These are phyloP conservation scores for Podila minutissima DNA, from an alignment of 192 early-diverging fungal genomes.

Conservation along the genomic window DNA sequence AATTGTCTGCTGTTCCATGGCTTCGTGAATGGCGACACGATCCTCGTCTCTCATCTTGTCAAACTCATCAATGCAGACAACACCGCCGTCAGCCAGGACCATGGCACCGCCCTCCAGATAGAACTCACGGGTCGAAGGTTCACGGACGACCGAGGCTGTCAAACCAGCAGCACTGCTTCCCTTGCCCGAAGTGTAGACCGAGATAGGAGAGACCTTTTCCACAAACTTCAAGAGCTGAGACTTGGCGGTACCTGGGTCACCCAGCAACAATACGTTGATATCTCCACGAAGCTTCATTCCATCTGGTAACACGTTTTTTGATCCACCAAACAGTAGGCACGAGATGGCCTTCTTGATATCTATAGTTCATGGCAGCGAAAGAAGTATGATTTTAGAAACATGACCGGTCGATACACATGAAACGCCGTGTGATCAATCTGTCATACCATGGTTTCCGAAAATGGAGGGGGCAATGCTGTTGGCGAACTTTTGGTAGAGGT, in stretches of 20 bases:
- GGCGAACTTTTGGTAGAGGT: conserved; percentile 92
- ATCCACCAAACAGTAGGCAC: conserved; percentile 96
- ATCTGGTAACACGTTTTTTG: conserved; percentile 95
- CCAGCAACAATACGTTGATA: conserved; percentile 96
- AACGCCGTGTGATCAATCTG: background rate
- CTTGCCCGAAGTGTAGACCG: conserved; percentile 99
- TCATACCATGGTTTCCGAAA: conserved; percentile 86
- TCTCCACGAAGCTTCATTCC: conserved; percentile 97
- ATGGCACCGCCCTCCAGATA: conserved; percentile 98
- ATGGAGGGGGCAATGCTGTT: conserved; percentile 97
- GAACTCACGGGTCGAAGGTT: conserved; percentile 93
- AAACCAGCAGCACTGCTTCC: conserved; percentile 98
- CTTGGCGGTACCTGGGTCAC: conserved; percentile 99
- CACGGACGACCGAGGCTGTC: conserved; percentile 96
- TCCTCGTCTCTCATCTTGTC: conserved; percentile 99
- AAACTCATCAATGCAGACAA: conserved; percentile 99
- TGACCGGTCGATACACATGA: too few species aligned
- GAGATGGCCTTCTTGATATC: conserved; percentile 98
- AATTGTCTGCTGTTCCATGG: conserved; percentile 99
- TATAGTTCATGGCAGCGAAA: conserved; percentile 17
- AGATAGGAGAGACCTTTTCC: conserved; percentile 95
- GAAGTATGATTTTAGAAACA: background rate
- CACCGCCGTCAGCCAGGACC: conserved; percentile 98
- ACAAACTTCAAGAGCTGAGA: conserved; percentile 99
- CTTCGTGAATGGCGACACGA: conserved; percentile 99